A percentile compares a stretch with the other conserved stretches of the same genome.
Evolutionary conservation across 179 eudicot species (phyloP).

Genomic region (Spergularia azorica): DNA sequence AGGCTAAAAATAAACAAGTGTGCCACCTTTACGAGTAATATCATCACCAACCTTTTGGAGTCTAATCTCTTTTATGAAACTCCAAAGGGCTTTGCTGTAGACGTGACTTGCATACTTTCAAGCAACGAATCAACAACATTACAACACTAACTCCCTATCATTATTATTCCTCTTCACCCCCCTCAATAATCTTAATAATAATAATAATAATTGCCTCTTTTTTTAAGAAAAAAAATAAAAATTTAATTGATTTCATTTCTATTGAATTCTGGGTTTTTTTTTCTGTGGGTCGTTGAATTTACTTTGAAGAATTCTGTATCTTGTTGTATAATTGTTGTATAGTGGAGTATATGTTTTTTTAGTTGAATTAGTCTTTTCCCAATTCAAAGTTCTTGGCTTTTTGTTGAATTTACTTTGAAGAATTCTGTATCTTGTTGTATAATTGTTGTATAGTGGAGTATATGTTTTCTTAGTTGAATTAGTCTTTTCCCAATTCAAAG

Average conservation of each 20-base stretch:
- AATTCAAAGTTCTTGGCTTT: no score
- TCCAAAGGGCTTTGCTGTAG: not conserved
- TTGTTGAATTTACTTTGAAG: not conserved
- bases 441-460: no score
- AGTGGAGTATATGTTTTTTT: no score
- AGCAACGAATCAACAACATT: slow-evolving; percentile 28
- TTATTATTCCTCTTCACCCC: not conserved
- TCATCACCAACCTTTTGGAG: slow-evolving; percentile 5
- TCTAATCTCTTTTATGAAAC: not conserved
- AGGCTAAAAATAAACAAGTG: no score
- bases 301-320: not conserved
- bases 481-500: no score
- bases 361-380: no score
- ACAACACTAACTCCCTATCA: not conserved
- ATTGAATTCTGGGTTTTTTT: not conserved
- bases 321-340: no score
- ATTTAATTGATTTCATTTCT: not conserved
- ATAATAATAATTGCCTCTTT: not conserved
- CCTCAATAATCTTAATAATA: not conserved
- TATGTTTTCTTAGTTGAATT: no score
- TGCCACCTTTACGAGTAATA: slow-evolving; percentile 15
- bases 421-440: not conserved
- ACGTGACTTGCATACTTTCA: slow-evolving; percentile 20
- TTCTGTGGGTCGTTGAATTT: not conserved
- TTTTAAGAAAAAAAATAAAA: not conserved